These are phyloP conservation scores for Rhodotorula sp. DNA, from an alignment of 1,284 basidiomycete species.

Conservation along the genomic window DNA sequence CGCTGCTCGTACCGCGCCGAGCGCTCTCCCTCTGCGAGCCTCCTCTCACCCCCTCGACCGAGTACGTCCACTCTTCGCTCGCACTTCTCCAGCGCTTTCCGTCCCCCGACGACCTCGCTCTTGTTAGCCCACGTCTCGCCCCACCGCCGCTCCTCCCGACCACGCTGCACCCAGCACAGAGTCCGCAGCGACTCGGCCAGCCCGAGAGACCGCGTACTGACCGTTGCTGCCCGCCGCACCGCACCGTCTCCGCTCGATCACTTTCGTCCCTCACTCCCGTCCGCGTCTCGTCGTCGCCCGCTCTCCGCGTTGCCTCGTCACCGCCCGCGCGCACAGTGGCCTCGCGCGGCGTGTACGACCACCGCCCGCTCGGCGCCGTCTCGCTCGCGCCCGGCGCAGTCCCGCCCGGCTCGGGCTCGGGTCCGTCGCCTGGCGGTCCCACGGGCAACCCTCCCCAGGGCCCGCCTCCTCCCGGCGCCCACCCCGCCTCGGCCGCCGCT, in stretches of 20 bases:
- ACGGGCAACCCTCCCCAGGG: background rate
- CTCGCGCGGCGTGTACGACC: conserved; percentile 22
- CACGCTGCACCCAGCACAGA: too few relatives aligned
- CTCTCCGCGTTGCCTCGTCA: background rate
- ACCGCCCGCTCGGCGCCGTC: conserved; percentile 28
- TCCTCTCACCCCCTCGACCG: too few relatives aligned
- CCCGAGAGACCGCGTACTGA: too few relatives aligned
- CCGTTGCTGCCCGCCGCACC: background rate
- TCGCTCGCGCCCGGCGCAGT: conserved; percentile 3
- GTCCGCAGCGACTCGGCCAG: too few relatives aligned
- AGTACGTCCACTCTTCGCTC: too few relatives aligned
- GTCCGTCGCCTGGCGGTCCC: background rate
- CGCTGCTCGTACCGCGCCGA: too few relatives aligned
- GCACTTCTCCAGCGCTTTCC: too few relatives aligned
- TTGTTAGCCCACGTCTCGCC: too few relatives aligned
- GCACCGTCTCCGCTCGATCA: background rate
- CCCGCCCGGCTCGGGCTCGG: background rate
- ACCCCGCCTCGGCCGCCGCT: background rate
- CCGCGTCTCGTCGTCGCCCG: background rate
- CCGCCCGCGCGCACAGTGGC: background rate
- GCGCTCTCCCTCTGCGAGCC: too few relatives aligned
- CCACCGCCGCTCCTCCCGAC: too few relatives aligned
- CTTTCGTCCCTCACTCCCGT: background rate
- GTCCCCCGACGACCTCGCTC: too few relatives aligned
- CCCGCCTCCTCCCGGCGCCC: background rate